A percentile compares a stretch with the other conserved stretches of the same genome.
Evolutionary conservation across 2,329 filamentous ascomycete species (phyloP).

Genomic region (Leptosphaerulina australis): DNA sequence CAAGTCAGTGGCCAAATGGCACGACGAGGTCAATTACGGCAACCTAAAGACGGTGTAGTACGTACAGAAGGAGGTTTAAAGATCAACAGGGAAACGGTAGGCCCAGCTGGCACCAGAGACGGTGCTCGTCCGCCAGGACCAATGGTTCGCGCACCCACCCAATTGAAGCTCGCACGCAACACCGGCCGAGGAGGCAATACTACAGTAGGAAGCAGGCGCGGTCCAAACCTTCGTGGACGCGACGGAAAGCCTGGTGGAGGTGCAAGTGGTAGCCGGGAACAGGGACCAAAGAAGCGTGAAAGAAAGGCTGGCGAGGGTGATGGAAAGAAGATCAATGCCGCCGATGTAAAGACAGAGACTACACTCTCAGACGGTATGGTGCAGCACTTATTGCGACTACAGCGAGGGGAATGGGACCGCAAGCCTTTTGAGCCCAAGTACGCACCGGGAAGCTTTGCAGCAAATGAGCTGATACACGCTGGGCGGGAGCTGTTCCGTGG

Average conservation of each 20-base stretch:
- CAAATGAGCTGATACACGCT: slow-evolving; percentile 39
- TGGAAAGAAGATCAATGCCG: slow-evolving; percentile 2
- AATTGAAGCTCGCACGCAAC: slow-evolving; percentile 27
- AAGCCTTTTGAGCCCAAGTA: slow-evolving; percentile 46
- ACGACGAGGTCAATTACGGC: neutral
- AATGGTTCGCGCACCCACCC: slow-evolving; percentile 42
- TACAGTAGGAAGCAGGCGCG: slow-evolving; percentile 19
- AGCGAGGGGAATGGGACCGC: slow-evolving; percentile 46
- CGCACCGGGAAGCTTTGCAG: slow-evolving; percentile 39
- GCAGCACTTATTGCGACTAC: slow-evolving; percentile 41
- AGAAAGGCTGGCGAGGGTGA: slow-evolving; percentile 11
- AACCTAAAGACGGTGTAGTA: neutral
- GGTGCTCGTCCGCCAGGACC: slow-evolving; percentile 28
- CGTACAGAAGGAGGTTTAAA: slow-evolving; percentile 31
- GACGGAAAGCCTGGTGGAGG: slow-evolving; percentile 18
- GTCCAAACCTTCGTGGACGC: slow-evolving; percentile 38
- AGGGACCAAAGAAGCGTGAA: slow-evolving; percentile 33
- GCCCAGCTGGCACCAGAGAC: neutral
- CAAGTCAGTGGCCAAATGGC: slow-evolving; percentile 17
- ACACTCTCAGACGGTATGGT: slow-evolving; percentile 40
- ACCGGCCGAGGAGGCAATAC: slow-evolving; percentile 8
- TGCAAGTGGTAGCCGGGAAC: slow-evolving; percentile 12
- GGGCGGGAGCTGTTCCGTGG: slow-evolving; percentile 43
- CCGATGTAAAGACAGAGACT: slow-evolving; percentile 20
- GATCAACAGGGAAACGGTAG: slow-evolving; percentile 20